Conservation (phyloP, 176 grass and related monocot genomes). For the Juncus effusus region DNA sequence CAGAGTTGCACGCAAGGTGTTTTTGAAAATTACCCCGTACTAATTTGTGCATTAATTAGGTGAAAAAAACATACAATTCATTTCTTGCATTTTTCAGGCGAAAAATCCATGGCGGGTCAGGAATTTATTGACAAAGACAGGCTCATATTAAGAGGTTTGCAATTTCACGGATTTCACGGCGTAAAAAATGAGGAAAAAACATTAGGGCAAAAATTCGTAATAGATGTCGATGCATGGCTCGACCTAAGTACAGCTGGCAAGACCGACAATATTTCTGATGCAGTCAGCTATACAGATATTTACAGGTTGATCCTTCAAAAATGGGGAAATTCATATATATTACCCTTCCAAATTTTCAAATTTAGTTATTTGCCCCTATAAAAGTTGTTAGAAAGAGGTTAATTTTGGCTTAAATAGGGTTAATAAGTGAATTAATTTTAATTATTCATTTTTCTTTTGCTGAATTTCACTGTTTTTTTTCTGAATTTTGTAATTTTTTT, state of each 20-base stretch:
- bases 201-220: conserved; percentile 65
- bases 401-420: too few relatives aligned
- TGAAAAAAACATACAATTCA: background rate
- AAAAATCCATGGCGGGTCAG: conserved; percentile 37
- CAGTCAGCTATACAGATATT: conserved; percentile 78
- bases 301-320: conserved; percentile 39
- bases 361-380: too few relatives aligned
- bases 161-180: conserved; percentile 88
- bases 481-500: too few relatives aligned
- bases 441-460: too few relatives aligned
- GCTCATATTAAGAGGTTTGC: conserved; percentile 59
- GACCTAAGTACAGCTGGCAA: conserved; percentile 58
- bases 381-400: too few relatives aligned
- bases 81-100: conserved; percentile 17
- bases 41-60: too few relatives aligned
- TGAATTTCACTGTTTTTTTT: too few relatives aligned
- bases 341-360: too few relatives aligned
- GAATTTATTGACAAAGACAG: conserved; percentile 52
- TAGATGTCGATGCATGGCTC: conserved; percentile 82
- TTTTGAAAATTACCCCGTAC: too few relatives aligned
- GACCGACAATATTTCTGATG: conserved; percentile 57
- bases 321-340: too few relatives aligned
- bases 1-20: too few relatives aligned
- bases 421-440: too few relatives aligned
- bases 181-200: conserved; percentile 72